phyloP scores from a whole-genome alignment of 805 yeast species.

The Schwanniomyces polymorphus region DNA sequence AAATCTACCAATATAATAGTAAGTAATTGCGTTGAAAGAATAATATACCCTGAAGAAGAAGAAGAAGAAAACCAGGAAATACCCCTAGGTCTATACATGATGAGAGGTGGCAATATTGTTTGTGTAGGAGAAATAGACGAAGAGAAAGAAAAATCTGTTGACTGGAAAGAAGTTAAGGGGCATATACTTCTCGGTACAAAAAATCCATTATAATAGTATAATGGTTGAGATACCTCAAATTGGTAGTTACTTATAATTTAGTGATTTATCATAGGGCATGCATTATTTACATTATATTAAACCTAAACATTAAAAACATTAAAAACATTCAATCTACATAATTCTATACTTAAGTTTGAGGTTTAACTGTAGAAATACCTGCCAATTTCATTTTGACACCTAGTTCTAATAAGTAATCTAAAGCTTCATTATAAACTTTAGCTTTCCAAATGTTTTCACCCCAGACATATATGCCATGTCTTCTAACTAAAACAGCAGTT shows the following conservation, averaged over 20 bases:
- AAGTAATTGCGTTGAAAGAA: slow-evolving; percentile 50
- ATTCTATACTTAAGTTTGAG: neutral
- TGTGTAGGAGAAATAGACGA: slow-evolving; percentile 56
- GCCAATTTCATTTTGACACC: slow-evolving; percentile 78
- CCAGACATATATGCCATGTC: slow-evolving; percentile 98
- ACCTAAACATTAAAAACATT: too few species aligned
- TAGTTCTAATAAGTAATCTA: slow-evolving; percentile 82
- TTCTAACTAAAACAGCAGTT: slow-evolving; percentile 83
- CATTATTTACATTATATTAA: neutral
- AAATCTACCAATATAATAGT: slow-evolving; percentile 61
- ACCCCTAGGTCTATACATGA: slow-evolving; percentile 48
- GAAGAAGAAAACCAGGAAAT: slow-evolving; percentile 39
- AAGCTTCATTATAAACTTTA: slow-evolving; percentile 87
- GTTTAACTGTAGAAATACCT: slow-evolving; percentile 54
- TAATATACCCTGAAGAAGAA: slow-evolving; percentile 44
- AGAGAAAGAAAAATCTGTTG: slow-evolving; percentile 35
- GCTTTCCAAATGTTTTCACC: slow-evolving; percentile 92
- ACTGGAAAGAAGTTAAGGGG: slow-evolving; percentile 41
- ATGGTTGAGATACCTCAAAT: neutral
- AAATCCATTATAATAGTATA: slow-evolving; percentile 29
- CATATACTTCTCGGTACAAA: slow-evolving; percentile 36
- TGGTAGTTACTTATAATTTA: neutral
- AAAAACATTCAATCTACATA: neutral
- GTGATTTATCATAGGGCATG: neutral
- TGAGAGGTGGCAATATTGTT: slow-evolving; percentile 61